These are phyloP conservation scores for Sclerotinia subarctica DNA, from an alignment of 2,329 filamentous ascomycete genomes.

Conservation along the genomic window DNA sequence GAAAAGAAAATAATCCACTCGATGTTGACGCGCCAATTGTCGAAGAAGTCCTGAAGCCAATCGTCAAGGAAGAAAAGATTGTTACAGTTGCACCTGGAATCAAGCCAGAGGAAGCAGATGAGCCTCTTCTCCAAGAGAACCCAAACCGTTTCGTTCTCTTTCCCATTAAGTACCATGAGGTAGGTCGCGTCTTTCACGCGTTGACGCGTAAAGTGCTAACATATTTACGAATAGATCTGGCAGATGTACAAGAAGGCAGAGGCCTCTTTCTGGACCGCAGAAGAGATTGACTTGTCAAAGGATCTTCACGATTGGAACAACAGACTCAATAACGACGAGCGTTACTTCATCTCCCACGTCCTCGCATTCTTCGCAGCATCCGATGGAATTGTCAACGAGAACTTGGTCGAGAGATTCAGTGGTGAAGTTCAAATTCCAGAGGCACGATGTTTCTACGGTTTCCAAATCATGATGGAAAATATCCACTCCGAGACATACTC, in stretches of 20 bases:
- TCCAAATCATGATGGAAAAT: constrained; percentile 99
- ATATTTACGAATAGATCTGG: constrained; percentile 70
- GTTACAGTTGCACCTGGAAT: constrained; percentile 49
- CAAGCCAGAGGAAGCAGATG: constrained; percentile 70
- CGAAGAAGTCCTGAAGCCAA: constrained; percentile 55
- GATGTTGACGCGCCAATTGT: constrained; percentile 50
- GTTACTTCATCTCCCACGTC: constrained; percentile 97
- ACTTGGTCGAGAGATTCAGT: constrained; percentile 96
- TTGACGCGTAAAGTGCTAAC: constrained; percentile 65
- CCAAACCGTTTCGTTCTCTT: constrained; percentile 95
- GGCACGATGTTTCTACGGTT: constrained; percentile 99
- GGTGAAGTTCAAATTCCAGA: constrained; percentile 95
- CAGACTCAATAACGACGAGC: constrained; percentile 91
- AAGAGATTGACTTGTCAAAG: constrained; percentile 99
- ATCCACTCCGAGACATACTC: constrained; percentile 99
- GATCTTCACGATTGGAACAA: constrained; percentile 99
- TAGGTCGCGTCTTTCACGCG: constrained; percentile 53
- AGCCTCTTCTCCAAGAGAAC: constrained; percentile 94
- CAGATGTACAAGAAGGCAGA: constrained; percentile 99
- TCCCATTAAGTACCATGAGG: constrained; percentile 99
- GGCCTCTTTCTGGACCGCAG: constrained; percentile 99
- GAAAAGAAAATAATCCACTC: constrained; percentile 77
- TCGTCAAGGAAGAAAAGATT: constrained; percentile 46
- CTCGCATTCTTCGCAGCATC: constrained; percentile 99
- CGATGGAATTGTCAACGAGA: constrained; percentile 99